Evolutionary conservation across 164 flowering plant species (phyloP), one percentile per base, ranked within the genome.

Genomic region (Stephania japonica): DNA sequence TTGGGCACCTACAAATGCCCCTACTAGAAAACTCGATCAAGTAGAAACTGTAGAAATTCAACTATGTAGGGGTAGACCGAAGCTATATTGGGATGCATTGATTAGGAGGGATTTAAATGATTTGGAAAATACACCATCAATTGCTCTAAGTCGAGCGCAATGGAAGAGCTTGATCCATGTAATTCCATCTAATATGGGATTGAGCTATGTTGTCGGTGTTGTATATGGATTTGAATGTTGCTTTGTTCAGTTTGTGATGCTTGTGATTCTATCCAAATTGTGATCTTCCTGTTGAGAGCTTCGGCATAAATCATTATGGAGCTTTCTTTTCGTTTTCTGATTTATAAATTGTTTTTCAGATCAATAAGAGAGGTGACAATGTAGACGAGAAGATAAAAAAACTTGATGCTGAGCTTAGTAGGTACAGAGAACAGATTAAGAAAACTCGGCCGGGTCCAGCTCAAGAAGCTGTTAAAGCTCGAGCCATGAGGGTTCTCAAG

Each of bases 371-470:
- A 84, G 99, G 99, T 59, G 99, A 95, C 5, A 76, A 81, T 53
- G 97, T 95, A 68, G 99, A 93, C 56, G 98, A 95, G 70, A 95
- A 95, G 85, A 91, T 95, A 25, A 90, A 85, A 70, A 92, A 75
- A 85, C 93, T 95, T 59, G 99, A 95, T 85, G 83, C 80, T 41
- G 99, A 95, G 76, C 90, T 95, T 21, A 83, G 82, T 61, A 87
- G 85, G 82, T 94, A 89, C 53, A 90, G 83, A 78, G 99, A 92
- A 74, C 98, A 94, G 83, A 85, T 94, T 14, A 94, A 90, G 73
- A 92, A 84, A 73, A 92, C 93, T 38, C 83, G 99, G 47, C 99
- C 99, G 47, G 99, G 99, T 79, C 98, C 97, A 72, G 97, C 99
- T 73, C 99, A 94, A 76, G 99, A 94, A 83, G 97, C 99, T 74